These are phyloP conservation scores for Pseudogymnoascus sp. DNA, from an alignment of 2,329 filamentous ascomycete genomes.

Conservation along the genomic window DNA sequence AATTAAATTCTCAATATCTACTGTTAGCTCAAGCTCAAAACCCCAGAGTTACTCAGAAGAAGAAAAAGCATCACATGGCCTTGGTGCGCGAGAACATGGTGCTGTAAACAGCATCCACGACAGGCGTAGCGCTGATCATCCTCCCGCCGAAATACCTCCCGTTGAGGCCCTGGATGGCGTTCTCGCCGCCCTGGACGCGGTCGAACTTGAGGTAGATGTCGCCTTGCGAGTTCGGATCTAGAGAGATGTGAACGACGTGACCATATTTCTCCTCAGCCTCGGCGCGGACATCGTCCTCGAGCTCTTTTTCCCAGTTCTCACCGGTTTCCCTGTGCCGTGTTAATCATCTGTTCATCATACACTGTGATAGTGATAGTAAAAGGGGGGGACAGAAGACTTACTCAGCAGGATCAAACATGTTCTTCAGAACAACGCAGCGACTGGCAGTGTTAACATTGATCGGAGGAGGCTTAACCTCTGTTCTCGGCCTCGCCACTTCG, in stretches of 20 bases:
- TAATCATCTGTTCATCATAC: constrained; percentile 22
- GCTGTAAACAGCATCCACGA: constrained; percentile 98
- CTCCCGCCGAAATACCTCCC: constrained; percentile 90
- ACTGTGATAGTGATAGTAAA: neutral
- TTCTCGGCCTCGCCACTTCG: constrained; percentile 69
- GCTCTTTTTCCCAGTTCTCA: constrained; percentile 82
- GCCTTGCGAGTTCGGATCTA: constrained; percentile 88
- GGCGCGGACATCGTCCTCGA: constrained; percentile 85
- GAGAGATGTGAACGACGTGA: constrained; percentile 91
- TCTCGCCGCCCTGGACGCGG: constrained; percentile 87
- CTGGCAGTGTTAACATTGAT: constrained; percentile 88
- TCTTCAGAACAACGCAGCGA: constrained; percentile 86
- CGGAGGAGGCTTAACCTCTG: constrained; percentile 68
- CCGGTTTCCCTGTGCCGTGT: constrained; percentile 63
- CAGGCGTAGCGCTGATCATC: constrained; percentile 88
- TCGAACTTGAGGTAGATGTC: constrained; percentile 99
- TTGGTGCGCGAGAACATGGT: constrained; percentile 85
- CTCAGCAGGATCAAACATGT: constrained; percentile 91
- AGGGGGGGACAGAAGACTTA: constrained; percentile 46
- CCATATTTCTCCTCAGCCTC: constrained; percentile 96
- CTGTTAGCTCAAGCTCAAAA: neutral
- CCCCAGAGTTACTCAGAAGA: no score
- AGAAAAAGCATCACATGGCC: constrained; percentile 48
- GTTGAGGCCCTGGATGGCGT: constrained; percentile 95
- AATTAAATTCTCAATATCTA: neutral